Evolutionary conservation across 306 rosid genomes (phyloP).

Genomic region (Prosopis cineraria): DNA sequence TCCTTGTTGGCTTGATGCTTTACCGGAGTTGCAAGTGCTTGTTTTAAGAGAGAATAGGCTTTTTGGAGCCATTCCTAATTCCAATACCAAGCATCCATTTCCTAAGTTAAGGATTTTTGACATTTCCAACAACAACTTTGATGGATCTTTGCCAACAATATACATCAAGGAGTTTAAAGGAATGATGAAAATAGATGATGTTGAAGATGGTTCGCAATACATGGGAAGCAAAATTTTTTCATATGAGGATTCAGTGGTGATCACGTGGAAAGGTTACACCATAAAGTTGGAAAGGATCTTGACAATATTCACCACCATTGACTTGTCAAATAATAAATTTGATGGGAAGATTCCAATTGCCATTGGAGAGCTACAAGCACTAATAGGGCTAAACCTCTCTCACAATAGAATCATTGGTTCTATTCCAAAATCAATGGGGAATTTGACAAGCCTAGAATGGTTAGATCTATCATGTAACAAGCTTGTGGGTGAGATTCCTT

Average conservation of each 20-base stretch:
- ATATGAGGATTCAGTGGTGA: background rate
- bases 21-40: slow-evolving; percentile 29
- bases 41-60: too few relatives aligned
- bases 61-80: slow-evolving; percentile 31
- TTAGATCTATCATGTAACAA: slow-evolving; percentile 38
- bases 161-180: slow-evolving; percentile 25
- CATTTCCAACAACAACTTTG: slow-evolving; percentile 40
- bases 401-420: background rate
- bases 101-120: slow-evolving; percentile 37
- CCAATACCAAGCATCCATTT: slow-evolving; percentile 14
- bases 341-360: slow-evolving; percentile 33
- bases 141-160: slow-evolving; percentile 23
- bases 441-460: background rate
- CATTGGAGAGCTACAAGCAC: slow-evolving; percentile 6
- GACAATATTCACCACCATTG: background rate
- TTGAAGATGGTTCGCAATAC: background rate
- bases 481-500: slow-evolving; percentile 14
- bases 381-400: background rate
- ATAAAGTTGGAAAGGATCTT: background rate
- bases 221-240: background rate
- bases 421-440: background rate
- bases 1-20: slow-evolving; percentile 43
- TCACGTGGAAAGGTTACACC: background rate
- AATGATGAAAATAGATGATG: slow-evolving; percentile 23
- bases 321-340: slow-evolving; percentile 30